A percentile compares a stretch with the other conserved stretches of the same genome.
phyloP scores from a whole-genome alignment of 2,329 filamentous ascomycete genomes.

The Seiridium unicorne region DNA sequence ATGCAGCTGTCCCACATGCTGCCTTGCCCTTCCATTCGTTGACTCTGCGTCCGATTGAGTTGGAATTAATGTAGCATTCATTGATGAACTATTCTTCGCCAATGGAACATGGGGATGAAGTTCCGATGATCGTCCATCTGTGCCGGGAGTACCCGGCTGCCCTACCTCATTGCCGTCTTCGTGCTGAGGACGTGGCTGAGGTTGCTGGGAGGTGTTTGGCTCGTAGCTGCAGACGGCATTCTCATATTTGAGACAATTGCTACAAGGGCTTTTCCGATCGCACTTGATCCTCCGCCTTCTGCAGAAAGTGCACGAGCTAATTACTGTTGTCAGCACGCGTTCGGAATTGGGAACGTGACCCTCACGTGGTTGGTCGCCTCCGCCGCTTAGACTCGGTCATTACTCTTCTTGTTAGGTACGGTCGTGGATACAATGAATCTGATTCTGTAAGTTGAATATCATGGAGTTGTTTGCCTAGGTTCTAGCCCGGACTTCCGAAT shows the following conservation, averaged over 20 bases:
- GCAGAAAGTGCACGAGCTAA: slow-evolving; percentile 40
- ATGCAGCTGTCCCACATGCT: slow-evolving; percentile 42
- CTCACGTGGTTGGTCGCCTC: slow-evolving; percentile 1
- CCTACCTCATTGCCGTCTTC: background rate
- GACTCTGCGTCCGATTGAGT: slow-evolving; percentile 29
- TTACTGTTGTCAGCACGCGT: background rate
- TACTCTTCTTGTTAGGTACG: background rate
- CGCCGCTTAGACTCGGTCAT: background rate
- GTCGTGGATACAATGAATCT: too few relatives aligned
- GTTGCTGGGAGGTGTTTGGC: slow-evolving; percentile 11
- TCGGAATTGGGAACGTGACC: background rate
- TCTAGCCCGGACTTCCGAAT: too few relatives aligned
- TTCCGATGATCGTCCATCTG: background rate
- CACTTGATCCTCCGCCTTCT: slow-evolving; percentile 59
- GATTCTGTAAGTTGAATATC: too few relatives aligned
- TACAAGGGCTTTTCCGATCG: slow-evolving; percentile 55
- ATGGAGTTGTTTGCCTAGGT: too few relatives aligned
- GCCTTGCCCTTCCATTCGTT: slow-evolving; percentile 35
- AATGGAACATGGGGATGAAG: background rate
- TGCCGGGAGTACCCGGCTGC: background rate
- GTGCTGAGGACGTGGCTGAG: background rate
- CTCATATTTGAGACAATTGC: slow-evolving; percentile 54
- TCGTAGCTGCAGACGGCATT: slow-evolving; percentile 49
- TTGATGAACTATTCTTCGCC: background rate
- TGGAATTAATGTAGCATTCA: background rate